Percentiles rank a stretch among this genome's conserved stretches.
Conservation (phyloP, 2,329 filamentous ascomycete species). For the Aspergillus piperis region DNA sequence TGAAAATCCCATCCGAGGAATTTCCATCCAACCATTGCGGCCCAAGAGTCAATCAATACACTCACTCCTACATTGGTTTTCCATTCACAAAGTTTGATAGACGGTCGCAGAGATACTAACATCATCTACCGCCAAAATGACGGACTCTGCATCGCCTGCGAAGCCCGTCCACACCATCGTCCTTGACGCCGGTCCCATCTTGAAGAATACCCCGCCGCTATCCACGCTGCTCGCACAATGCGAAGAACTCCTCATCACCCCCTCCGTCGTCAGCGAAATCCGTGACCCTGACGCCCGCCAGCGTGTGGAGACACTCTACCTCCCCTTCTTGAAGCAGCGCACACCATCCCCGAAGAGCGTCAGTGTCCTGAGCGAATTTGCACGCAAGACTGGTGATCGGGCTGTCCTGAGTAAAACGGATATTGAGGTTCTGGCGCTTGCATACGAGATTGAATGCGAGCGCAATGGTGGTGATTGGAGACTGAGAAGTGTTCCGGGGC, state of each 20-base stretch:
- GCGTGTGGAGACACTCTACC: conserved; percentile 78
- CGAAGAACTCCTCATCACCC: conserved; percentile 77
- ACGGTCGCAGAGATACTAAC: not conserved
- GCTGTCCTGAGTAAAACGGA: conserved; percentile 86
- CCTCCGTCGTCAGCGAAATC: conserved; percentile 84
- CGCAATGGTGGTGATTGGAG: conserved; percentile 87
- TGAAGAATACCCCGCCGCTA: conserved; percentile 86
- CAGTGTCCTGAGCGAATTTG: conserved; percentile 79
- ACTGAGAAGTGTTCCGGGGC: conserved; percentile 73
- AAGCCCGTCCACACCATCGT: conserved; percentile 82
- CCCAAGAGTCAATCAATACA: not conserved
- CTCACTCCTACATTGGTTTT: not conserved
- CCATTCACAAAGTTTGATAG: not conserved
- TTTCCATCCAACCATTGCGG: conserved; percentile 6
- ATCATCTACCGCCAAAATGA: conserved; percentile 19
- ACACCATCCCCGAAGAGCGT: conserved; percentile 75
- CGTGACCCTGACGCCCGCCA: conserved; percentile 77
- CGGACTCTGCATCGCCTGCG: conserved; percentile 42
- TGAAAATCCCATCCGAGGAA: conserved; percentile 30
- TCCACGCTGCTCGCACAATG: conserved; percentile 78
- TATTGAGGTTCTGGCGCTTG: conserved; percentile 83
- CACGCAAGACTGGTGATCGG: conserved; percentile 84
- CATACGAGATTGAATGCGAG: conserved; percentile 94
- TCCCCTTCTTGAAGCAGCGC: conserved; percentile 80
- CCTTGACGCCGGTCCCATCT: conserved; percentile 87